Base-by-base conservation (phyloP, 2,329 filamentous ascomycete genomes). In the Pochonia chlamydosporia region DNA sequence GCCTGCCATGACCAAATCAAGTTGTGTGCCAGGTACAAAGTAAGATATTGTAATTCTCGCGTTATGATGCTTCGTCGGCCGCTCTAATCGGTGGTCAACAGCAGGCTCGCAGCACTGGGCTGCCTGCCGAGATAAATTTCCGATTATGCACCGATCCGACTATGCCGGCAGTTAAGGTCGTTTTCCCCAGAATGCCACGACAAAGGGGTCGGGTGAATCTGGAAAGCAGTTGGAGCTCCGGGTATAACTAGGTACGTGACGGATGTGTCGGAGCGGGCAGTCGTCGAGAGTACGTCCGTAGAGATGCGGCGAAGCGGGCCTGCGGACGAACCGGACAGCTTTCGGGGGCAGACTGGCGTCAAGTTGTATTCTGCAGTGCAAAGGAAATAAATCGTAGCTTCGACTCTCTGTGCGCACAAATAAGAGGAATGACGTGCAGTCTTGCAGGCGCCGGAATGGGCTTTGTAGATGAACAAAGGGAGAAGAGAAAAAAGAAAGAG, bases 1-100 rank as follows among this genome's bases (percentile, higher is more conserved):
- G 35, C 18, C 33, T 23, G 48, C 48, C 48, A 49, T 49, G 16
- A 36, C 40, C 44, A 16, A 35, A 9, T 23, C 4, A 13, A 41
- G 16, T 42, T 23, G 21, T 39, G 37, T 30, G 43, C 5, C 31
- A 33, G 26, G 30, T 30, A 18, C n/a, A 35, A 33, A 33, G 28
- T 18, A 18, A 11, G 28, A 31, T 26, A 7, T 23, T 20, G 35
- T 11, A 20, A 39, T 39, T 18, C n/a, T 39, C 35, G 35, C 14
- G n/a, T 7, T 25, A 21, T 4, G 42, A 21, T 28, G 30, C 20
- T 41, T n/a, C n/a, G n/a, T n/a, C 21, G 30, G 36, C 20, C 23
- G 8, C 20, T 23, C 16, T 33, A 16, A 24, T 30, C 14, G n/a
- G 30, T 30, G n/a, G 36, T 21, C 24, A 11, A 23, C 7, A 18